A percentile compares a stretch with the other conserved stretches of the same genome.
Evolutionary conservation across 2,329 filamentous ascomycete species (phyloP).

Genomic region (Sclerotinia trifoliorum): DNA sequence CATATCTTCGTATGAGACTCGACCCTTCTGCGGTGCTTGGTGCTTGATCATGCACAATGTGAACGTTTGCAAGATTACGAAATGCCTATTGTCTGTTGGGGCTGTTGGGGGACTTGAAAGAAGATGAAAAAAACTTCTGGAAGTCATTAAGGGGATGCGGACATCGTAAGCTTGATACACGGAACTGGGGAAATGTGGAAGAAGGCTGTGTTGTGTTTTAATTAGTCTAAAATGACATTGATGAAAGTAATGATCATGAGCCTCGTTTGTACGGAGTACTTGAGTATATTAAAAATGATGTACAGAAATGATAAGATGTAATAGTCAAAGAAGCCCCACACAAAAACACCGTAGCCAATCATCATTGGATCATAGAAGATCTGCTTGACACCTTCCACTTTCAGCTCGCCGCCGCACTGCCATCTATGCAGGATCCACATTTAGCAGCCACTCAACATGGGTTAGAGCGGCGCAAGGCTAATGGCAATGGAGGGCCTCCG

Average conservation of each 20-base stretch:
- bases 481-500: constrained; percentile 14
- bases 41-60: neutral
- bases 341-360: neutral
- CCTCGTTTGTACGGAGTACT: neutral
- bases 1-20: neutral
- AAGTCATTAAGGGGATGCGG: neutral
- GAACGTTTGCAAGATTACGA: neutral
- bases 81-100: neutral
- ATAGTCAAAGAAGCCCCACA: neutral
- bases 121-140: neutral
- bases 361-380: neutral
- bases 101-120: neutral
- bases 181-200: neutral
- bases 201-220: neutral
- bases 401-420: neutral
- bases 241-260: neutral
- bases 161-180: neutral
- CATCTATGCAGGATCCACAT: neutral
- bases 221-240: too few relatives aligned
- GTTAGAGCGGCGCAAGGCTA: neutral
- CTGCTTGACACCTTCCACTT: neutral
- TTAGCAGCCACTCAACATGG: neutral
- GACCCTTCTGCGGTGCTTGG: neutral
- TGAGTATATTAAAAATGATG: neutral
- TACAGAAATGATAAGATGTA: neutral